Percentiles rank a stretch among this genome's conserved stretches.
phyloP scores from a whole-genome alignment of 768 basidiomycete genomes.

The Agrocybe praecox region DNA sequence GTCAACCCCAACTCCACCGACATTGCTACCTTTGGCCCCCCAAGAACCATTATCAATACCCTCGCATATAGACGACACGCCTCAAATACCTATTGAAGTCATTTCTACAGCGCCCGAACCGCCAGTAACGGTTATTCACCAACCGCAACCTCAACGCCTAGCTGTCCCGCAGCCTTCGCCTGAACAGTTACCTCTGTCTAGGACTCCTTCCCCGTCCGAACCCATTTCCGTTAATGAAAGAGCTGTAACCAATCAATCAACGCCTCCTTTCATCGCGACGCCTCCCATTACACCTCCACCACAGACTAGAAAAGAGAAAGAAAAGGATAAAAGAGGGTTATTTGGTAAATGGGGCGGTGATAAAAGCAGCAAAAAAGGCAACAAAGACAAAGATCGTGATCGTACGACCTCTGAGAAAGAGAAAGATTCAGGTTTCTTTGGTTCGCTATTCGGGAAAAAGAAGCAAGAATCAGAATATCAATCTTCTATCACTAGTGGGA shows the following conservation, averaged over 20 bases:
- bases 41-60: constrained; percentile 15
- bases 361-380: constrained; percentile 59
- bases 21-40: constrained; percentile 3
- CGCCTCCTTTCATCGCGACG: constrained; percentile 31
- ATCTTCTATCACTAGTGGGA: constrained; percentile 33
- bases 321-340: constrained; percentile 75
- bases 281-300: constrained; percentile 30
- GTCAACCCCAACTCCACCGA: not conserved
- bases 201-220: constrained; percentile 62
- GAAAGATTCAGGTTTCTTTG: constrained; percentile 87
- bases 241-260: constrained; percentile 25
- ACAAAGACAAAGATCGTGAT: constrained; percentile 44
- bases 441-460: constrained; percentile 91
- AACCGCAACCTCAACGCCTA: constrained; percentile 66
- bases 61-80: constrained; percentile 11
- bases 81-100: constrained; percentile 10
- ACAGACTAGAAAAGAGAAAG: constrained; percentile 66
- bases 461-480: constrained; percentile 63
- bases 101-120: constrained; percentile 13
- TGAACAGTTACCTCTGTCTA: constrained; percentile 40
- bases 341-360: constrained; percentile 71
- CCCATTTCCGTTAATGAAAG: constrained; percentile 20
- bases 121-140: constrained; percentile 53
- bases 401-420: constrained; percentile 59
- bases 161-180: constrained; percentile 41